Evolutionary conservation across 148 eudicot species (phyloP), one percentile per base, ranked within the genome.

Genomic region (Rhododendron ferrugineum): DNA sequence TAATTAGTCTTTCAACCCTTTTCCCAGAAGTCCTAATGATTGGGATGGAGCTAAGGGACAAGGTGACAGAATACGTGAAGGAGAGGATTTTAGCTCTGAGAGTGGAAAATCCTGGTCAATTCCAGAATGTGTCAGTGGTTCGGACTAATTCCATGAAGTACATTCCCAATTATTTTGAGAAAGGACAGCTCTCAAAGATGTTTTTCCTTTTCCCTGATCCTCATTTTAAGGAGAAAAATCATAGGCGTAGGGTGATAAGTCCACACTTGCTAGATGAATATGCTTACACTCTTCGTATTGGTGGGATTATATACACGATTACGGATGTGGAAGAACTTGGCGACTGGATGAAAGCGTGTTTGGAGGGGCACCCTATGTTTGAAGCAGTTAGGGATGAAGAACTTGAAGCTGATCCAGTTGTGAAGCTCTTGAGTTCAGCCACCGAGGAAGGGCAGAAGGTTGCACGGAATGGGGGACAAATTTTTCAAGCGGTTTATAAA

Each of bases 91-190:
- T 91, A 36, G 95, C 96, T 13, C 84, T 96, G 86, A 88, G 99
- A 83, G 84, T 88, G 23, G 83, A 93, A 36, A 91, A 90, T 85
- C 92, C 93, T 2, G 98, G 94, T 84, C 94, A 96, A 75, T 95
- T 95, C 86, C 93, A 92, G 81, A 96, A 96, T 80, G 88, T 92
- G 34, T 96, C 99, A 1, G 97, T 96, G 15, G 98, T 93, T 11
- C 28, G 98, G 82, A 95, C 98, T n/a, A 96, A 96, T 87, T 95
- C 99, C 44, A 96, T 96, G 99, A 95, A 96, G 86, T 96, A 96
- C 89, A 93, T 94, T 80, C 98, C 99, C 2, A 96, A 96, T 86
- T 95, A 93, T 86, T 96, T 96, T 36, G 93, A 92, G 79, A 96
- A 95, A 85, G 95, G 92, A 47, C 98, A 95, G 83, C 91, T 96